These are phyloP conservation scores for Fusarium sulawesiense DNA, from an alignment of 2,329 filamentous ascomycete genomes.

Conservation along the genomic window DNA sequence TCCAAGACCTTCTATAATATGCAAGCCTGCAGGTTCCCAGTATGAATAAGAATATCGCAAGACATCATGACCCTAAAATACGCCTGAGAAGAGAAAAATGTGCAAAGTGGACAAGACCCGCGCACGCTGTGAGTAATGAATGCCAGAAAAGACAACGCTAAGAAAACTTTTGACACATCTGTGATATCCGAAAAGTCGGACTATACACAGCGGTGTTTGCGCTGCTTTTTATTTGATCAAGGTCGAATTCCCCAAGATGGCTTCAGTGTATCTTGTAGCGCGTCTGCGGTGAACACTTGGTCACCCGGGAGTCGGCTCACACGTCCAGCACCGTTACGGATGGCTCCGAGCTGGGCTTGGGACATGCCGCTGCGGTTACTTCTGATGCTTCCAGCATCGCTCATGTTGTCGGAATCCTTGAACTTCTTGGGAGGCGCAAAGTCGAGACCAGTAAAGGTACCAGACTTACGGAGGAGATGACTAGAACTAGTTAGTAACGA, in stretches of 20 bases:
- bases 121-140: conserved; percentile 47
- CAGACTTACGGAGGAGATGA: conserved; percentile 79
- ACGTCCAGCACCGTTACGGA: conserved; percentile 86
- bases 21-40: conserved; percentile 48
- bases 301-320: conserved; percentile 86
- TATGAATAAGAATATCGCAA: conserved; percentile 45
- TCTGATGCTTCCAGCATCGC: conserved; percentile 73
- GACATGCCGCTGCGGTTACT: conserved; percentile 81
- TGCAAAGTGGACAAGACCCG: conserved; percentile 43
- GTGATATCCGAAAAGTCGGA: conserved; percentile 6
- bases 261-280: conserved; percentile 71
- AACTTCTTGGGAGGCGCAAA: conserved; percentile 84
- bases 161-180: conserved; percentile 19
- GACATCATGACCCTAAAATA: conserved; percentile 49
- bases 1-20: conserved; percentile 53
- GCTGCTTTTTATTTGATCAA: conserved; percentile 44
- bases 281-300: conserved; percentile 79
- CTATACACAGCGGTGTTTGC: conserved; percentile 8
- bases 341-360: conserved; percentile 72
- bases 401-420: conserved; percentile 69
- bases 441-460: conserved; percentile 82
- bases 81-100: conserved; percentile 46
- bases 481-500: conserved; percentile 55
- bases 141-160: conserved; percentile 41
- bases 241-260: conserved; percentile 68